Evolutionary conservation across 2,329 filamentous ascomycete genomes (phyloP), one percentile per base, ranked within the genome.

Genomic region (Aphanoascus verrucosus): DNA sequence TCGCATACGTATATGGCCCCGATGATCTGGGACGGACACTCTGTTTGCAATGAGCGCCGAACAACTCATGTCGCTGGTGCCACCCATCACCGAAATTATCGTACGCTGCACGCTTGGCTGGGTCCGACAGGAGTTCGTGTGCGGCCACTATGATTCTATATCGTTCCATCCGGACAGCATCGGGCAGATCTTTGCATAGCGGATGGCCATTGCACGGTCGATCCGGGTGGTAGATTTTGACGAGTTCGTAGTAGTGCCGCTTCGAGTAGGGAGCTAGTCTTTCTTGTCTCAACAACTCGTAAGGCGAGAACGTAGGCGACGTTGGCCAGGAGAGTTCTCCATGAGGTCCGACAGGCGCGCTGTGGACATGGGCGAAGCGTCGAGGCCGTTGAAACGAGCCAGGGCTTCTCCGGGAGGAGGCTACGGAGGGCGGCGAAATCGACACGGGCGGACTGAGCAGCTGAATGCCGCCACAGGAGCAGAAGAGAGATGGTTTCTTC

Each of bases 201-300:
- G 65, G 67, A 50, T 74, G 66, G 56, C 73, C 68, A 55, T 72
- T 67, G 55, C 67, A 70, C 57, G 69, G 74, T 55, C 79, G 80
- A 68, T 98, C 93, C 0, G 93, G 93, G 65, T 98, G 93, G 72
- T 98, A 98, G 45, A 94, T 76, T 73, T 97, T 98, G 55, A 94
- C 93, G 50, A 98, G 80, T 64, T 91, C 80, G 69, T 94, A 93
- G 76, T 89, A 98, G 56, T 82, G 82, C 42, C 77, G 72, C 70
- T 98, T 97, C 57, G 80, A 84, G 69, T 98, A 97, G 1, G 82
- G 78, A 12, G 81, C 82, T 54, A 74, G 73, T 60, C 73, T 79
- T 52, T 74, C 71, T 58, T 79, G 72, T 32, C 79, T 75, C 63
- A 97, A 83, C 65, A 98, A 87, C 64, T 97, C 87, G 72, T 98